phyloP scores from a whole-genome alignment of 1,284 basidiomycete genomes.

The Coriolopsis trogii region DNA sequence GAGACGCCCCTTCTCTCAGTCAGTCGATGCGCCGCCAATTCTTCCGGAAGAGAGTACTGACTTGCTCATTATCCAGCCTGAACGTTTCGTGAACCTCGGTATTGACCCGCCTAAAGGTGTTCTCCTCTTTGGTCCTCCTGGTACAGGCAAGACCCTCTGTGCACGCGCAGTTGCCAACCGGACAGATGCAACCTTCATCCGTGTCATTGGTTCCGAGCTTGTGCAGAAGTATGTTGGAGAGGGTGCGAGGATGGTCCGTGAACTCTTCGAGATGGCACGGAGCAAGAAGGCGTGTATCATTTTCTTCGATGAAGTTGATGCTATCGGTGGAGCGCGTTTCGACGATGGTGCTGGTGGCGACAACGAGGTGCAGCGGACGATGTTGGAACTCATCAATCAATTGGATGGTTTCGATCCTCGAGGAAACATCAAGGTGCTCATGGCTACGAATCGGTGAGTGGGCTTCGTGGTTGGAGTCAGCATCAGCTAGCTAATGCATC shows the following conservation, averaged over 20 bases:
- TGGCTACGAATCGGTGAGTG: conserved; percentile 94
- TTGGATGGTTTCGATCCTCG: conserved; percentile 98
- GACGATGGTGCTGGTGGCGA: conserved; percentile 99
- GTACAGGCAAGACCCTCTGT: conserved; percentile 98
- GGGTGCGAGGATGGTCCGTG: conserved; percentile 98
- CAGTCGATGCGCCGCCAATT: background rate
- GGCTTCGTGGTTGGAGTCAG: too few relatives aligned
- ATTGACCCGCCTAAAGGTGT: conserved; percentile 99
- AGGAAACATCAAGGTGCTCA: conserved; percentile 99
- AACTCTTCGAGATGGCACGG: conserved; percentile 98
- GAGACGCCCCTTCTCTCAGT: conserved; percentile 91
- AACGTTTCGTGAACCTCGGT: conserved; percentile 96
- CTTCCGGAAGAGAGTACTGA: conserved; percentile 17
- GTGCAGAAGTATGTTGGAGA: conserved; percentile 99
- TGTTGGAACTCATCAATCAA: conserved; percentile 99
- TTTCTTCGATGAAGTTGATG: conserved; percentile 99
- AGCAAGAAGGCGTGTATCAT: conserved; percentile 99
- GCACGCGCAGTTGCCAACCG: conserved; percentile 98
- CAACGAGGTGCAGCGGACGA: conserved; percentile 99
- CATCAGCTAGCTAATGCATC: too few relatives aligned
- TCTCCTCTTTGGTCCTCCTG: conserved; percentile 94
- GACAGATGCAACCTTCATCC: conserved; percentile 99
- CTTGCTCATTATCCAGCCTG: conserved; percentile 63
- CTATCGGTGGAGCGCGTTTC: conserved; percentile 98
- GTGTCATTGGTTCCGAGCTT: conserved; percentile 97